phyloP scores from a whole-genome alignment of 768 basidiomycete genomes.

The Asterophora parasitica region DNA sequence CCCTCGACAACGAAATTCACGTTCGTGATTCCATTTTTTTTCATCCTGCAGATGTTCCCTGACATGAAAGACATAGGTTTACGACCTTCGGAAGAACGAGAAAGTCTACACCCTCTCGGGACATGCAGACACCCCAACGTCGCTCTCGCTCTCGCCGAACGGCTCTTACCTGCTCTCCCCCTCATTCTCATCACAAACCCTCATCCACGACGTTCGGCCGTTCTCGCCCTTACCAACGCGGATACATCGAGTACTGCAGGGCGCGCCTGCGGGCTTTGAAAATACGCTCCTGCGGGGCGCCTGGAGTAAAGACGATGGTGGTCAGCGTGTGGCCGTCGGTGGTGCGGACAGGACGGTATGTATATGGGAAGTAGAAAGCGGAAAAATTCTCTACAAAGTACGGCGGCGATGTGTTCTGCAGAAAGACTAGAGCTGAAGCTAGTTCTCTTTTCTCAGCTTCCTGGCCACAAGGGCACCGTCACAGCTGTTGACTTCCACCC shows the following conservation, averaged over 20 bases:
- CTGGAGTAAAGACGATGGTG: slow-evolving; percentile 87
- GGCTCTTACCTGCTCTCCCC: slow-evolving; percentile 86
- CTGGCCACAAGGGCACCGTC: slow-evolving; percentile 96
- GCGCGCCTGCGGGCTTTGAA: slow-evolving; percentile 94
- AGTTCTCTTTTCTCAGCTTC: slow-evolving; percentile 46
- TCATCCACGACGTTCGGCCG: slow-evolving; percentile 91
- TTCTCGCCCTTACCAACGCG: slow-evolving; percentile 85
- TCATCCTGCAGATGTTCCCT: slow-evolving; percentile 3
- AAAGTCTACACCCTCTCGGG: slow-evolving; percentile 78
- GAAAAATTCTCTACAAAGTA: slow-evolving; percentile 76
- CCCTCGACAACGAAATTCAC: slow-evolving; percentile 94
- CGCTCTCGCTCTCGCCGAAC: slow-evolving; percentile 86
- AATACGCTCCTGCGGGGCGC: slow-evolving; percentile 76
- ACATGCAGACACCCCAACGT: slow-evolving; percentile 91
- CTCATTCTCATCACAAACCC: slow-evolving; percentile 81
- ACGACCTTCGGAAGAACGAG: slow-evolving; percentile 82
- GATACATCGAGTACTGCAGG: slow-evolving; percentile 72
- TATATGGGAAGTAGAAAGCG: slow-evolving; percentile 83
- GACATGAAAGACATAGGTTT: slow-evolving; percentile 48
- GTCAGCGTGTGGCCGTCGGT: slow-evolving; percentile 78
- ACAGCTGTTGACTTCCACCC: slow-evolving; percentile 96
- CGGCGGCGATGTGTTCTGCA: slow-evolving; percentile 3
- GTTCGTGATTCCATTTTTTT: slow-evolving; percentile 42
- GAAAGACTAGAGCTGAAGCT: neutral
- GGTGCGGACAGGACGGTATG: slow-evolving; percentile 86